A percentile compares a stretch with the other conserved stretches of the same genome.
These are phyloP conservation scores for Circinella minor DNA, from an alignment of 371 early-diverging fungal genomes.

Conservation along the genomic window DNA sequence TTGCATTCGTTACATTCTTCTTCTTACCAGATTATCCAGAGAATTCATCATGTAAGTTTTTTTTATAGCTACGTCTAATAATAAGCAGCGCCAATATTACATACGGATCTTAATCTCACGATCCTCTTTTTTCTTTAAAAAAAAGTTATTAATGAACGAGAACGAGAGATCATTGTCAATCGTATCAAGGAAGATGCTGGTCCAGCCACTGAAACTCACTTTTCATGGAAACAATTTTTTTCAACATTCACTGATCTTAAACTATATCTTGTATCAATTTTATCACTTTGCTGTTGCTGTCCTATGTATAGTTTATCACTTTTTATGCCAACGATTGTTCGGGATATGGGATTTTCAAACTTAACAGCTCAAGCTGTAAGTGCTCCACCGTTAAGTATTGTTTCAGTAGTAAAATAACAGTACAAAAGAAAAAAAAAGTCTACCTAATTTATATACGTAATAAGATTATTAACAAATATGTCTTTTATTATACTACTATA, in stretches of 20 bases:
- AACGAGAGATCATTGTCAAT: conserved; percentile 56
- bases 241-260: conserved; percentile 60
- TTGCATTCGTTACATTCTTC: conserved; percentile 61
- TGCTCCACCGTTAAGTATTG: conserved; percentile 17
- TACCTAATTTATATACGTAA: too few relatives aligned
- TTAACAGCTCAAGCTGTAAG: conserved; percentile 53
- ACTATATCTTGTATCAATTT: conserved; percentile 56
- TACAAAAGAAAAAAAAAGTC: too few relatives aligned
- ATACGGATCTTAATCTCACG: too few relatives aligned
- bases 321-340: conserved; percentile 76
- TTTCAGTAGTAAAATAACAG: neutral
- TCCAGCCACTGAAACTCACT: conserved; percentile 59
- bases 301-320: conserved; percentile 68
- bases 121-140: too few relatives aligned
- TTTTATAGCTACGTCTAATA: conserved; percentile 10
- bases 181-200: conserved; percentile 67
- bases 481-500: neutral
- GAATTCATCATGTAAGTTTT: conserved; percentile 22
- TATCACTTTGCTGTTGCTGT: conserved; percentile 55
- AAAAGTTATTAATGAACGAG: conserved; percentile 54
- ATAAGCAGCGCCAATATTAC: neutral
- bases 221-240: conserved; percentile 63
- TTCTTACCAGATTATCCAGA: conserved; percentile 76
- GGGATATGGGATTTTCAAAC: conserved; percentile 61
- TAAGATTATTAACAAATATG: too few relatives aligned